A percentile compares a stretch with the other conserved stretches of the same genome.
phyloP scores from a whole-genome alignment of 2,329 filamentous ascomycete species.

The Metarhizium humberi region DNA sequence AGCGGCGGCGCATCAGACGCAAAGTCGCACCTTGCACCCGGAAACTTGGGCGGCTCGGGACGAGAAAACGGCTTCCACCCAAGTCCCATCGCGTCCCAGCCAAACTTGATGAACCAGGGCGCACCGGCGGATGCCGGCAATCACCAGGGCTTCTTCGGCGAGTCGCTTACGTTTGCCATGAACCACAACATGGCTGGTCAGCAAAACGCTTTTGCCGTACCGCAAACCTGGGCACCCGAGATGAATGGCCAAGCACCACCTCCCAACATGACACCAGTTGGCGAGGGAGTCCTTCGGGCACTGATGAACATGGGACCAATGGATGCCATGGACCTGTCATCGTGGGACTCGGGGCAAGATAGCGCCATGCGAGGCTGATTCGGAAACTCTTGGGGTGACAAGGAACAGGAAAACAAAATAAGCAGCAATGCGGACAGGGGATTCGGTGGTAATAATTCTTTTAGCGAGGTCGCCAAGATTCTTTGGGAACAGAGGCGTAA shows the following conservation, averaged over 20 bases:
- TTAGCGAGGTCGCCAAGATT: background rate
- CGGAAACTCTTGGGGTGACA: background rate
- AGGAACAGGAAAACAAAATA: background rate
- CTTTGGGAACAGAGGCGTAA: slow-evolving; percentile 3
- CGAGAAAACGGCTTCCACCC: slow-evolving; percentile 39
- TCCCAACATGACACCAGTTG: slow-evolving; percentile 41
- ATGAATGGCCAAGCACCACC: slow-evolving; percentile 25
- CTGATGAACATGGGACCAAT: slow-evolving; percentile 51
- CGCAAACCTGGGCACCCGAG: slow-evolving; percentile 34
- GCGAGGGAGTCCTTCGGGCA: slow-evolving; percentile 47
- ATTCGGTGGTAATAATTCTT: background rate
- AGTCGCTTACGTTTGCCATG: slow-evolving; percentile 28
- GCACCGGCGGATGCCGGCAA: slow-evolving; percentile 24
- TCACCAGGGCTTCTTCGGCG: slow-evolving; percentile 30
- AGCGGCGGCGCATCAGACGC: slow-evolving; percentile 27
- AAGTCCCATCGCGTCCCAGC: slow-evolving; percentile 38
- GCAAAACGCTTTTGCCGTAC: slow-evolving; percentile 28
- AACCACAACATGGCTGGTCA: slow-evolving; percentile 13
- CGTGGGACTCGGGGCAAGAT: slow-evolving; percentile 33
- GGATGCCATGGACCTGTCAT: slow-evolving; percentile 48
- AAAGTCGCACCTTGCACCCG: slow-evolving; percentile 17
- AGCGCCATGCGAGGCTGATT: slow-evolving; percentile 9
- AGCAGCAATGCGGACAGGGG: background rate
- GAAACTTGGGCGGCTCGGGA: slow-evolving; percentile 27
- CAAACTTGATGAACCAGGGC: slow-evolving; percentile 27